Evolutionary conservation across 2,329 filamentous ascomycete species (phyloP).

Genomic region (Westerdykella sp.): DNA sequence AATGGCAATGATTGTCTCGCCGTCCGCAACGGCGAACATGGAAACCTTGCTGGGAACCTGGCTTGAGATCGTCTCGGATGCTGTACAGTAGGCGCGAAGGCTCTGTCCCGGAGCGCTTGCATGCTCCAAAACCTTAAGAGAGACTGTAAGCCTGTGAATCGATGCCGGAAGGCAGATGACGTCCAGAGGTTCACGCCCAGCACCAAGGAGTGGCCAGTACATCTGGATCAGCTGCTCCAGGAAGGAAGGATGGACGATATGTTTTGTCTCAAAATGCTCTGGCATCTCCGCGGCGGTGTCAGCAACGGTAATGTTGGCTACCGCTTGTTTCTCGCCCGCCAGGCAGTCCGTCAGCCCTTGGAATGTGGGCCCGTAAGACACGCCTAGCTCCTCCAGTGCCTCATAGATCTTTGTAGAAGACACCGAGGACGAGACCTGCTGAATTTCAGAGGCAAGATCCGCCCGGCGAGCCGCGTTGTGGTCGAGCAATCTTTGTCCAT

Average conservation of each 20-base stretch:
- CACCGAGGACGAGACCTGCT: constrained; percentile 19
- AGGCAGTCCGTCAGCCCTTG: constrained; percentile 46
- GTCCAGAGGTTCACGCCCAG: constrained; percentile 6
- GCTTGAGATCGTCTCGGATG: constrained; percentile 4
- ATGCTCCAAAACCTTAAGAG: constrained; percentile 6
- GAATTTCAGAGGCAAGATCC: constrained; percentile 4
- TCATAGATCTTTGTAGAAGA: constrained; percentile 40
- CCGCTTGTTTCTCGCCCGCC: constrained; percentile 30
- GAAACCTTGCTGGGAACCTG: constrained; percentile 14
- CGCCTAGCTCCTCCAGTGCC: constrained; percentile 42
- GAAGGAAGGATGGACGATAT: constrained; percentile 22
- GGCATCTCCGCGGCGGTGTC: constrained; percentile 23
- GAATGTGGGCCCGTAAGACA: constrained; percentile 49
- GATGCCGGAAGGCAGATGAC: constrained; percentile 19
- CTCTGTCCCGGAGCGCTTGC: constrained; percentile 3
- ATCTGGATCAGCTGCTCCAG: constrained; percentile 23
- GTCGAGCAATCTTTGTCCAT: constrained; percentile 27
- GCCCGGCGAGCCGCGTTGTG: constrained; percentile 4
- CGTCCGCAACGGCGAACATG: constrained; percentile 16
- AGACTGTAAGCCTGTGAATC: constrained; percentile 19
- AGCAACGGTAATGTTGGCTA: constrained; percentile 13
- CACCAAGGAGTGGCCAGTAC: constrained; percentile 24
- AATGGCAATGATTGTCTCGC: constrained; percentile 14
- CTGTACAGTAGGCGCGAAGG: constrained; percentile 13
- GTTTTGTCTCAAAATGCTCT: constrained; percentile 18